Conservation (phyloP, 2,329 filamentous ascomycete species). For the Berkeleyomyces rouxiae region DNA sequence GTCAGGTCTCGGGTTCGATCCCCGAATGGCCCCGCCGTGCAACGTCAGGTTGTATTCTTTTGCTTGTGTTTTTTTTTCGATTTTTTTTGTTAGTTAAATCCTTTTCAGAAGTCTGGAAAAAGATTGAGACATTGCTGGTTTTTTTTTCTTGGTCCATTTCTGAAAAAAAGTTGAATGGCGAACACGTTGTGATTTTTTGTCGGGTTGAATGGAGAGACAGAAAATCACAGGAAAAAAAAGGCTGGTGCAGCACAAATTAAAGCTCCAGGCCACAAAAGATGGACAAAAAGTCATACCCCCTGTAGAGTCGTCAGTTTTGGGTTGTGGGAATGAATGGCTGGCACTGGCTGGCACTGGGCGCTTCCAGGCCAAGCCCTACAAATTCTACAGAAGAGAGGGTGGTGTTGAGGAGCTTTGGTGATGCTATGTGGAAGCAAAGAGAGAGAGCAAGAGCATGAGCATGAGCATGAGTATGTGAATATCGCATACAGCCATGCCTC, state of each 20-base stretch:
- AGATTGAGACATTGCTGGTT: no score
- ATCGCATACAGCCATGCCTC: no score
- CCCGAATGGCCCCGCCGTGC: constrained; percentile 10
- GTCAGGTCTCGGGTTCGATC: constrained; percentile 13
- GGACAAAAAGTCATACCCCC: background rate
- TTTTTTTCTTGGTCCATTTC: no score
- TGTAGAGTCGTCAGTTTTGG: background rate
- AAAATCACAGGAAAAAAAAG: background rate
- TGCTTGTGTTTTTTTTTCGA: background rate
- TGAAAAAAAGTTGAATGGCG: no score
- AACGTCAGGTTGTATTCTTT: background rate
- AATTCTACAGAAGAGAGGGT: background rate
- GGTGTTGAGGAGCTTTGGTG: background rate
- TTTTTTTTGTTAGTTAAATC: background rate
- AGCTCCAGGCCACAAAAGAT: background rate
- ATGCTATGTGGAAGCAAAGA: background rate
- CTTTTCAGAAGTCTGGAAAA: no score
- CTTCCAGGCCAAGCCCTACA: background rate
- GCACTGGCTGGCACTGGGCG: background rate
- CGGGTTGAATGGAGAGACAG: background rate
- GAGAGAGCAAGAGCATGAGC: no score
- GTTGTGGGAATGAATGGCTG: background rate
- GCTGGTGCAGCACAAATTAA: background rate
- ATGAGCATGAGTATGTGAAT: no score
- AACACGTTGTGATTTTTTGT: background rate